These are phyloP conservation scores for Endocladia muricata DNA, from an alignment of 31 red algal species.

Conservation along the genomic window DNA sequence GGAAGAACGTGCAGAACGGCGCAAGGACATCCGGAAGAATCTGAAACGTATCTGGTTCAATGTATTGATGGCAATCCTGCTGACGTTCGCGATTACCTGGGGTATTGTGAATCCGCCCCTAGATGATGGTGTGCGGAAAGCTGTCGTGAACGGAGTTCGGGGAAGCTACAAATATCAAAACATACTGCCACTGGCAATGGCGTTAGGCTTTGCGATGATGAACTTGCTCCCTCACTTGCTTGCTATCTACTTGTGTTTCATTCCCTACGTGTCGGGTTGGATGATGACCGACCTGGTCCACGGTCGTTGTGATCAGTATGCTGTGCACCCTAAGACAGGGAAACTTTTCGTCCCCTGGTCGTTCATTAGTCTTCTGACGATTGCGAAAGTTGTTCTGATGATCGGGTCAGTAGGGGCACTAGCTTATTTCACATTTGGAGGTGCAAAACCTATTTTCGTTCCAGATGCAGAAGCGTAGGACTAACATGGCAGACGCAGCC, in stretches of 20 bases:
- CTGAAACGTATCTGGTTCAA: constrained; percentile 74
- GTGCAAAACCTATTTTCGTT: background rate
- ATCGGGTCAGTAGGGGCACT: constrained; percentile 34
- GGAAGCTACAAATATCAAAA: constrained; percentile 6
- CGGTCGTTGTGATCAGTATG: constrained; percentile 70
- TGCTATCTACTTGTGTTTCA: constrained; percentile 68
- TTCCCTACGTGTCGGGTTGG: constrained; percentile 70
- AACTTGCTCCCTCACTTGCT: constrained; percentile 61
- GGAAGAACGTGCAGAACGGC: constrained; percentile 31
- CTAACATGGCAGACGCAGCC: too few relatives aligned
- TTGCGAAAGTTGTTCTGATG: constrained; percentile 51
- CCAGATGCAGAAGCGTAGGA: background rate
- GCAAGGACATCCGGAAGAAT: constrained; percentile 54
- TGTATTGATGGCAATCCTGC: constrained; percentile 50
- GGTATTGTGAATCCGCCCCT: constrained; percentile 38
- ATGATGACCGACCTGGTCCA: constrained; percentile 69
- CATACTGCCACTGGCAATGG: constrained; percentile 57
- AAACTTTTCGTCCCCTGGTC: constrained; percentile 65
- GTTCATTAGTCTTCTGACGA: constrained; percentile 50
- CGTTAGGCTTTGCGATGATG: constrained; percentile 56
- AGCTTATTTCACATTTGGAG: constrained; percentile 18
- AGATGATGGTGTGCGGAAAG: background rate
- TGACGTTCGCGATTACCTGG: constrained; percentile 44
- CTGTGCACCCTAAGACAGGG: constrained; percentile 53
- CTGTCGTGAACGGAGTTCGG: background rate